Evolutionary conservation across 176 grass and related monocot species (phyloP).

Genomic region (Zoysia pacifica): DNA sequence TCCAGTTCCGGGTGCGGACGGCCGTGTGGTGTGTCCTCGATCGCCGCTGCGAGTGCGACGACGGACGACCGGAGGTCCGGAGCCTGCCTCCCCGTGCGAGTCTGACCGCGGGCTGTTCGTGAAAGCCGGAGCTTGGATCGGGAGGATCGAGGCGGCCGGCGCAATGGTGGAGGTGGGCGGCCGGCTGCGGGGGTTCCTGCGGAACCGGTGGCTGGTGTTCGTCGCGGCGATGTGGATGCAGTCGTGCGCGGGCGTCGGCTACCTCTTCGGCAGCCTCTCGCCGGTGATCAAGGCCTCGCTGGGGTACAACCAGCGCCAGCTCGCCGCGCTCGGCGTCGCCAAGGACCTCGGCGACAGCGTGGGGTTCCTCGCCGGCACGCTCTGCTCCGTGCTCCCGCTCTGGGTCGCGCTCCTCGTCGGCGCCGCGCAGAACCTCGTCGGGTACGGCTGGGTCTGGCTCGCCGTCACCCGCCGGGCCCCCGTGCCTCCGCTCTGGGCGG

Average conservation of each 20-base stretch:
- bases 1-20: too few species aligned
- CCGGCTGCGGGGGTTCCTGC: slow-evolving; percentile 57
- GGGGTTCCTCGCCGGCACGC: slow-evolving; percentile 80
- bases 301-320: slow-evolving; percentile 82
- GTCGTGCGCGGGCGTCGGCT: slow-evolving; percentile 73
- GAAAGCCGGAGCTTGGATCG: too few species aligned
- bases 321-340: slow-evolving; percentile 84
- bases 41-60: not conserved
- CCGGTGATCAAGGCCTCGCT: slow-evolving; percentile 83
- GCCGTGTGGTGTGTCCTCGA: not conserved
- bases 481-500: slow-evolving; percentile 75
- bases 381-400: slow-evolving; percentile 73
- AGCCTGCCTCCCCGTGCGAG: too few species aligned
- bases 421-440: slow-evolving; percentile 78
- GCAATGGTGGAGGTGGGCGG: slow-evolving; percentile 43
- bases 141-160: not conserved
- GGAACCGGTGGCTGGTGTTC: slow-evolving; percentile 83
- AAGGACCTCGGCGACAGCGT: slow-evolving; percentile 93
- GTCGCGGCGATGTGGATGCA: slow-evolving; percentile 99
- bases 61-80: too few species aligned
- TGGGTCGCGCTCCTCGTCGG: slow-evolving; percentile 84
- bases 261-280: slow-evolving; percentile 93
- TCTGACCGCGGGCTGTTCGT: too few species aligned
- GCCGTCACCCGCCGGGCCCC: slow-evolving; percentile 54
- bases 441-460: slow-evolving; percentile 87